These are phyloP conservation scores for Phyllosticta citriasiana DNA, from an alignment of 2,329 filamentous ascomycete species.

Conservation along the genomic window DNA sequence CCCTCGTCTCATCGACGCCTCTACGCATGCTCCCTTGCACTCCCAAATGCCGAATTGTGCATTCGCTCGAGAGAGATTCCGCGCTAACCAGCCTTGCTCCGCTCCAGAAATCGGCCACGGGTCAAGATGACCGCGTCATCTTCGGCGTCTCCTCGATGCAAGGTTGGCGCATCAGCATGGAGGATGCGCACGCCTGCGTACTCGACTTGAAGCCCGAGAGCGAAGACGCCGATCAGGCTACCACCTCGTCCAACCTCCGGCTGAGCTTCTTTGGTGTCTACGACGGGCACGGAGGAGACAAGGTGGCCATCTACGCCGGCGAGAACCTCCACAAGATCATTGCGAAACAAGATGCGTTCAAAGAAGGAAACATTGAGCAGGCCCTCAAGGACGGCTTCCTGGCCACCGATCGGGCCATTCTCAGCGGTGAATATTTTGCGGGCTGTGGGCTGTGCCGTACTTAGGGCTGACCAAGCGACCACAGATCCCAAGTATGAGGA, in stretches of 20 bases:
- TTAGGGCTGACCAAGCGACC: slow-evolving; percentile 19
- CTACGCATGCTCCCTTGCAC: neutral
- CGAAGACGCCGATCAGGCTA: slow-evolving; percentile 39
- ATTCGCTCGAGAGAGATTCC: neutral
- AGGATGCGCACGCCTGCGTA: slow-evolving; percentile 84
- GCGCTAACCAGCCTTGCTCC: slow-evolving; percentile 3
- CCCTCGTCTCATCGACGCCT: neutral
- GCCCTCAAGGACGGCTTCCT: slow-evolving; percentile 95
- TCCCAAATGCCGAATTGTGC: neutral
- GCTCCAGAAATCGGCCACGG: slow-evolving; percentile 69
- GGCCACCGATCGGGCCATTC: slow-evolving; percentile 87
- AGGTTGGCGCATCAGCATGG: slow-evolving; percentile 99
- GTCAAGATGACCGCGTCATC: slow-evolving; percentile 84
- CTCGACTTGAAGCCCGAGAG: slow-evolving; percentile 69
- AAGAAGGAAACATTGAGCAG: slow-evolving; percentile 84
- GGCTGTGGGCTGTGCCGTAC: slow-evolving; percentile 7
- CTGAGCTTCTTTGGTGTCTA: slow-evolving; percentile 97
- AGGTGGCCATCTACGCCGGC: slow-evolving; percentile 87
- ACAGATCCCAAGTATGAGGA: slow-evolving; percentile 94
- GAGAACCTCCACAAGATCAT: slow-evolving; percentile 91
- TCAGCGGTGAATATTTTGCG: slow-evolving; percentile 59
- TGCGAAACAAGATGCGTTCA: slow-evolving; percentile 88
- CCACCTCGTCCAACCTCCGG: slow-evolving; percentile 56
- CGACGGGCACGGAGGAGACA: slow-evolving; percentile 94
- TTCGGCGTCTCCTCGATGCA: slow-evolving; percentile 98